Evolutionary conservation across 805 yeast genomes (phyloP), one percentile per base, ranked within the genome.

Genomic region (Nakazawaea populi): DNA sequence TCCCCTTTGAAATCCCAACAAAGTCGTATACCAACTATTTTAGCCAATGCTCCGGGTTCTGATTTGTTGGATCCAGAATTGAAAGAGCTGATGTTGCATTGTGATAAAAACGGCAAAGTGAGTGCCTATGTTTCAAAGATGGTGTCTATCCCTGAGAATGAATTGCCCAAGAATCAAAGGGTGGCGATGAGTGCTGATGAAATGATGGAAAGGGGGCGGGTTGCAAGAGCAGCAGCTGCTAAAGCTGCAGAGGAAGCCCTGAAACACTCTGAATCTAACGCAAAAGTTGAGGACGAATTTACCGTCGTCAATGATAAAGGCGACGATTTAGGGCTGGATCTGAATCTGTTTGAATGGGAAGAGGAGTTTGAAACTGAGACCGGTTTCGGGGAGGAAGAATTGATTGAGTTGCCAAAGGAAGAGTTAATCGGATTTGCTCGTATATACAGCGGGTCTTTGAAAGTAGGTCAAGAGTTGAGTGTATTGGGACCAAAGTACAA

Each of bases 121-220:
- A 74, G 79, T 60, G 96, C 95, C 0, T 94, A 85, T 65, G 89
- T 92, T 0, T 89, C 97, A 1, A 94, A 94, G 60, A 87, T 92
- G 71, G 65, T 94, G 1, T 88, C 97, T 0, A 76, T 94, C 24
- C 96, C 96, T 1, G 85, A 82, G 51, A 78, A 74, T 18, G 97
- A 90, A 51, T 69, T 92, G 28, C 97, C 97, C 1, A 69, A 71
- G 36, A 78, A 76, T 31, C 70, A 71, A 41, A 66, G 68, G 38
- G 68, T 67, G 31, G 62, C 68, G 1, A 58, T 76, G 45, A 66
- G 81, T 0, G 73, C 72, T 5, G 84, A 80, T 57, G 89, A 85
- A 54, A 66, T 85, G 38, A 64, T 74, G 53, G 91, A 85, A 59
- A 70, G 84, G 53, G 83, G 83, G 32, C 72, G 82, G 59, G 70